Conservation (phyloP, 2,329 filamentous ascomycete species). For the Venturia carpophila region DNA sequence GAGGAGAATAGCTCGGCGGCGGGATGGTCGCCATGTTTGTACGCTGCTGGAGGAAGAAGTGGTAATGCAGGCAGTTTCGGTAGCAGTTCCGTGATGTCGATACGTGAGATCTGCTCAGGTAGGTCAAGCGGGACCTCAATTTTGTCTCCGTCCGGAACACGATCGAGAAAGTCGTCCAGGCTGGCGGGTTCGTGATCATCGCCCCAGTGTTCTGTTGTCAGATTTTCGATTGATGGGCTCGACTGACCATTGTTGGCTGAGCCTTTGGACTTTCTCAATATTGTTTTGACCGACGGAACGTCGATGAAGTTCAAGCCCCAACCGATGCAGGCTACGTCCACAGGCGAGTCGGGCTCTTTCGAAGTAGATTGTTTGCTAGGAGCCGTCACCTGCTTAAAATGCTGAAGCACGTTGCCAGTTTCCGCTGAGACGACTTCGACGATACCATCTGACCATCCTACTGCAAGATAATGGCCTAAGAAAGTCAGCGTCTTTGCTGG, state of each 20-base stretch:
- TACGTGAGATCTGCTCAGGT: slow-evolving; percentile 34
- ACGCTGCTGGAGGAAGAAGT: slow-evolving; percentile 18
- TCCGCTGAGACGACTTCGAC: slow-evolving; percentile 72
- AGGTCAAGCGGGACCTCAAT: slow-evolving; percentile 32
- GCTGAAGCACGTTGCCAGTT: slow-evolving; percentile 72
- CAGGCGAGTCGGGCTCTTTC: slow-evolving; percentile 9
- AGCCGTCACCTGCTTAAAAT: slow-evolving; percentile 41
- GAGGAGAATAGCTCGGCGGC: slow-evolving; percentile 33
- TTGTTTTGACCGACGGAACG: slow-evolving; percentile 36
- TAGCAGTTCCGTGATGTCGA: slow-evolving; percentile 33
- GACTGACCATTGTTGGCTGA: slow-evolving; percentile 20
- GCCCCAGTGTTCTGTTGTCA: slow-evolving; percentile 11
- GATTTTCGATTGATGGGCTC: background rate
- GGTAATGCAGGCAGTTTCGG: slow-evolving; percentile 34
- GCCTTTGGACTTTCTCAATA: slow-evolving; percentile 27
- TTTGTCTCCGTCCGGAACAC: slow-evolving; percentile 28
- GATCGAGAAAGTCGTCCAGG: slow-evolving; percentile 35
- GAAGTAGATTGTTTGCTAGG: slow-evolving; percentile 17
- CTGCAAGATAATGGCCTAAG: slow-evolving; percentile 65
- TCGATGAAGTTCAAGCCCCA: slow-evolving; percentile 51
- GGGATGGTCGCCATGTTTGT: slow-evolving; percentile 20
- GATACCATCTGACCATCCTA: slow-evolving; percentile 75
- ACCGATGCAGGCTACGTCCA: slow-evolving; percentile 40
- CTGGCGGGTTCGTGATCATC: slow-evolving; percentile 21
- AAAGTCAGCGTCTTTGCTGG: slow-evolving; percentile 9